A percentile compares a stretch with the other conserved stretches of the same genome.
Evolutionary conservation across 2,329 filamentous ascomycete genomes (phyloP).

Genomic region (Cladorrhinum sp.): DNA sequence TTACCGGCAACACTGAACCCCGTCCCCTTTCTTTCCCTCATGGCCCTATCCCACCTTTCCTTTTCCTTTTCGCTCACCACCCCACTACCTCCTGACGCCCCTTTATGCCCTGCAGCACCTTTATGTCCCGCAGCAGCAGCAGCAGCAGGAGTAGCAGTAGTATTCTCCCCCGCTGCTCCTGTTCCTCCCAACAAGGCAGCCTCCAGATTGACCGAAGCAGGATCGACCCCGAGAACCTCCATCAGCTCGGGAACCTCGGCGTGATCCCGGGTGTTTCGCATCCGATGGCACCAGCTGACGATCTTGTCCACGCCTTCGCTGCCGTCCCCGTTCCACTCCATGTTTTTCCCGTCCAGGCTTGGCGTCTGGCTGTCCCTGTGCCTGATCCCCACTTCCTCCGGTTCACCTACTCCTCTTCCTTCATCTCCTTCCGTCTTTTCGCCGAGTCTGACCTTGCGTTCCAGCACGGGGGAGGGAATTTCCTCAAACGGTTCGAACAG

Average conservation of each 20-base stretch:
- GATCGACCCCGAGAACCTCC: slow-evolving; percentile 57
- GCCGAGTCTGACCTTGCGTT: neutral
- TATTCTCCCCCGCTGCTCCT: too few species aligned
- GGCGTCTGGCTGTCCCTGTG: slow-evolving; percentile 11
- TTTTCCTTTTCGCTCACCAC: slow-evolving; percentile 31
- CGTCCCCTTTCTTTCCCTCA: slow-evolving; percentile 45
- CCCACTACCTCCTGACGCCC: neutral
- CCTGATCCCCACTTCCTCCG: neutral
- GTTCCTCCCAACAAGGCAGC: neutral
- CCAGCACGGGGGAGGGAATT: neutral
- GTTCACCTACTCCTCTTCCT: neutral
- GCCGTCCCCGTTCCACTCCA: slow-evolving; percentile 22
- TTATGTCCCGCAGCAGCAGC: too few species aligned
- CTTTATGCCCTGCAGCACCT: too few species aligned
- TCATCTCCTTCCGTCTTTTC: neutral
- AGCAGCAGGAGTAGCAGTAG: too few species aligned
- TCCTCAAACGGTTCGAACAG: slow-evolving; percentile 59
- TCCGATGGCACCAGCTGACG: slow-evolving; percentile 77
- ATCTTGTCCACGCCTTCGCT: slow-evolving; percentile 47
- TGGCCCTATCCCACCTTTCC: slow-evolving; percentile 47
- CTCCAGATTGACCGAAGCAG: neutral
- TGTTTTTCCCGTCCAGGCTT: slow-evolving; percentile 26
- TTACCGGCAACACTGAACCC: slow-evolving; percentile 50
- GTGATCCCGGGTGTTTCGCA: slow-evolving; percentile 77
- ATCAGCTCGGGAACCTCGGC: slow-evolving; percentile 66